phyloP scores from a whole-genome alignment of 2,329 filamentous ascomycete genomes.

The Incumbomyces delicatus region DNA sequence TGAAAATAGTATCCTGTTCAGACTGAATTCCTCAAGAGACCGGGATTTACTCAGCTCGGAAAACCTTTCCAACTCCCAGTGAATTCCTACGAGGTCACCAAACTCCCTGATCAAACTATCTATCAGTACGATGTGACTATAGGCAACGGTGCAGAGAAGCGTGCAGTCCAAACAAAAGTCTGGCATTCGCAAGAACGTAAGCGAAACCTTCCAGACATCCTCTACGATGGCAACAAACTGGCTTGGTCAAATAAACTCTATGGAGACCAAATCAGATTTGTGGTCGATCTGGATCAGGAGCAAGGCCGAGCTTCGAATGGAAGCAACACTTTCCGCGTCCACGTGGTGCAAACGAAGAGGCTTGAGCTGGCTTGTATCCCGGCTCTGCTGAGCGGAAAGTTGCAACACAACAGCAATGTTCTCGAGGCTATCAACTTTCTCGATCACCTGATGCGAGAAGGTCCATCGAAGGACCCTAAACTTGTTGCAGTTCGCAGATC shows the following conservation, averaged over 20 bases:
- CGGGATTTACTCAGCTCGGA: conserved; percentile 50
- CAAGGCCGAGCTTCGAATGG: conserved; percentile 33
- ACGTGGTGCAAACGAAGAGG: conserved; percentile 54
- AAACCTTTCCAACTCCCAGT: conserved; percentile 48
- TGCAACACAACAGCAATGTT: conserved; percentile 55
- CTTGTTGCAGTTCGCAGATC: conserved; percentile 68
- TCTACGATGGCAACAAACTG: conserved; percentile 75
- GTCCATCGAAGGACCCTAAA: conserved; percentile 48
- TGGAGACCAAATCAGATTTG: conserved; percentile 41
- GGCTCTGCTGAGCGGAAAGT: conserved; percentile 53
- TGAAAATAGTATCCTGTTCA: conserved; percentile 26
- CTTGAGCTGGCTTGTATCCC: conserved; percentile 59
- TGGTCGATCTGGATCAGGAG: conserved; percentile 65
- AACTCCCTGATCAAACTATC: conserved; percentile 52
- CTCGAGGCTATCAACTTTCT: conserved; percentile 81
- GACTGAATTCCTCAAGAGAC: conserved; percentile 34
- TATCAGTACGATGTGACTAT: conserved; percentile 76
- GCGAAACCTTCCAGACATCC: conserved; percentile 43
- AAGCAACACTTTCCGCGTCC: conserved; percentile 50
- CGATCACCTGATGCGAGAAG: conserved; percentile 77
- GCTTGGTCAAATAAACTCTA: conserved; percentile 54
- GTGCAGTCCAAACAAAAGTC: conserved; percentile 60
- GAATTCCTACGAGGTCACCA: conserved; percentile 65
- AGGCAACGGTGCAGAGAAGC: conserved; percentile 53
- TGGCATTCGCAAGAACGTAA: conserved; percentile 53